These are phyloP conservation scores for Lichtheimia hyalospora DNA, from an alignment of 371 early-diverging fungal species.

Conservation along the genomic window DNA sequence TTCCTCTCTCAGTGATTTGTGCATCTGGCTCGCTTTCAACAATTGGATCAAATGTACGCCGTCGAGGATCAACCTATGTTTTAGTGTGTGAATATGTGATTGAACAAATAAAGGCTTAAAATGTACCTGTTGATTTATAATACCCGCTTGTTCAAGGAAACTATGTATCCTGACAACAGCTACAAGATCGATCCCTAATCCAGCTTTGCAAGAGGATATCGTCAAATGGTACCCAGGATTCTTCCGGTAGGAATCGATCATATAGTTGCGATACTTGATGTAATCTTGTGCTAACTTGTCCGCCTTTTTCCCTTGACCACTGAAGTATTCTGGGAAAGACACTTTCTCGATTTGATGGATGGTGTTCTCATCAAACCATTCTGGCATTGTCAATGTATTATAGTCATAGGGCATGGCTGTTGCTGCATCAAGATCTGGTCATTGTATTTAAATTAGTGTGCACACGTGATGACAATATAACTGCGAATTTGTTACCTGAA, in stretches of 20 bases:
- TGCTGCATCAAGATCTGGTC: not conserved
- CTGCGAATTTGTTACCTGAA: not conserved
- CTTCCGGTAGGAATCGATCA: conserved; percentile 91
- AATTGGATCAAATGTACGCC: conserved; percentile 39
- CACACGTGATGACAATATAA: not conserved
- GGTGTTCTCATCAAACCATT: conserved; percentile 80
- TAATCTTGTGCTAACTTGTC: conserved; percentile 85
- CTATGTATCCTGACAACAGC: conserved; percentile 93
- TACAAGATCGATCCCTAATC: conserved; percentile 91
- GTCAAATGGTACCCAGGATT: conserved; percentile 93
- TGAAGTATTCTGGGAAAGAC: conserved; percentile 93
- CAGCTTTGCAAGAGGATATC: conserved; percentile 90
- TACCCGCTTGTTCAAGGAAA: conserved; percentile 95
- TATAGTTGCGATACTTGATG: conserved; percentile 89
- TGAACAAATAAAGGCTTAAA: not conserved
- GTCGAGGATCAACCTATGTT: conserved; percentile 42
- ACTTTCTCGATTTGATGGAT: conserved; percentile 87
- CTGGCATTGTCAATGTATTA: conserved; percentile 13
- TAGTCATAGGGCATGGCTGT: conserved; percentile 26
- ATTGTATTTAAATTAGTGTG: not conserved
- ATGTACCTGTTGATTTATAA: conserved; percentile 94
- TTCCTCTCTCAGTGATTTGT: conserved; percentile 16
- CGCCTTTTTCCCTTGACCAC: conserved; percentile 60
- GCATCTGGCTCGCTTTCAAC: conserved; percentile 41
- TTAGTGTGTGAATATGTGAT: not conserved